Base-by-base conservation (phyloP, 2,329 filamentous ascomycete genomes). In the Pseudogymnoascus destructans region DNA sequence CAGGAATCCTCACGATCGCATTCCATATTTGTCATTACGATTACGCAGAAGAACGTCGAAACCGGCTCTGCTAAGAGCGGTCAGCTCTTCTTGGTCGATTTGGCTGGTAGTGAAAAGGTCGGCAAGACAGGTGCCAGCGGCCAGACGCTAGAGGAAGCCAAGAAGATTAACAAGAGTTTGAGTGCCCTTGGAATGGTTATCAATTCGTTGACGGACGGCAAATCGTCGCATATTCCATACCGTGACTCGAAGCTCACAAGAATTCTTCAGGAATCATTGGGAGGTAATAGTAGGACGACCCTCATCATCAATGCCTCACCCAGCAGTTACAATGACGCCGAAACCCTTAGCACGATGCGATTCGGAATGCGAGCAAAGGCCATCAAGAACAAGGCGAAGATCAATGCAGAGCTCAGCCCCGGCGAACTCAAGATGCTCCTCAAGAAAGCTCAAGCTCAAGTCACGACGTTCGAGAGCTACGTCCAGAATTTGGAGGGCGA, bases 141-240 rank as follows among this genome's bases (percentile, higher is more conserved):
- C 59, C 93, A 97, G 73, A 97, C 92, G 3, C 78, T 98, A 42
- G 93, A 97, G 72, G 93, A 98, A 72, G 93, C 93, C 61, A 97
- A 97, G 79, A 98, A 98, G 79, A 98, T 98, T 80, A 98, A 98
- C 80, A 97, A 97, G 80, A 96, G 90, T 79, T 80, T 98, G 76
- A 96, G 91, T 75, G 91, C 93, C 58, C 79, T 98, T 61, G 93
- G 93, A 67, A 97, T 96, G 91, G 93, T 97, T 75, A 98, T 98
- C 79, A 97, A 97, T 73, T 84, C 91, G 58, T 76, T 98, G 66
- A 96, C 93, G 2, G 93, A 97, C 71, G 92, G 91, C 70, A 96
- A 95, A 87, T 95, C 91, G 40, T 90, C 87, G 49, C 91, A 97
- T 69, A 81, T 98, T 63, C 93, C 93, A 1, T 98, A 97, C 73